Conservation (phyloP, 2,329 filamentous ascomycete genomes). For the Colletotrichum caudatum region DNA sequence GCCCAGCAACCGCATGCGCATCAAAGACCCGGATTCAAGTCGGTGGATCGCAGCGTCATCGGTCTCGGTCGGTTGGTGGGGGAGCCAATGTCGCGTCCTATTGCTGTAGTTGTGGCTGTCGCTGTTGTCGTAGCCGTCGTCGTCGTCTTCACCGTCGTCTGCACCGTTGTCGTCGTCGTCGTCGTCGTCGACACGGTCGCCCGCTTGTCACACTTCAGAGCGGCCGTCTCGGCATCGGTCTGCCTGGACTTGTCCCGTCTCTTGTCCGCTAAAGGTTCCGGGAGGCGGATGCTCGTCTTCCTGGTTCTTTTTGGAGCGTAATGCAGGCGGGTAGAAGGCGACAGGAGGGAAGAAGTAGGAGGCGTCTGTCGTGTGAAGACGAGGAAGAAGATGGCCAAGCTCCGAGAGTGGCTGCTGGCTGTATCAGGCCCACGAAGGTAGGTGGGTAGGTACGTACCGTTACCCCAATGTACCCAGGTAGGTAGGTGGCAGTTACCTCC, state of each 20-base stretch:
- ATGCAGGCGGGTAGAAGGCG: not conserved
- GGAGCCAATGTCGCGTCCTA: slow-evolving; percentile 3
- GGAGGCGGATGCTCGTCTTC: not conserved
- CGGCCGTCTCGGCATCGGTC: slow-evolving; percentile 6
- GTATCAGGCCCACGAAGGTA: not conserved
- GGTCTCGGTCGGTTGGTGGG: slow-evolving; percentile 19
- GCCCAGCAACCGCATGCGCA: slow-evolving; percentile 23
- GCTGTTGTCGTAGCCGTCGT: not conserved
- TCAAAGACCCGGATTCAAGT: slow-evolving; percentile 10
- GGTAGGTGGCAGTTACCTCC: not conserved
- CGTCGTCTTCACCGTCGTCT: not conserved
- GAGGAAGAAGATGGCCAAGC: not conserved
- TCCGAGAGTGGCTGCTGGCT: not conserved
- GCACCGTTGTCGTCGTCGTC: not conserved
- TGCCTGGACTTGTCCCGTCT: not conserved
- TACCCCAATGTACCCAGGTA: not conserved
- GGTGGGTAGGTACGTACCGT: not conserved
- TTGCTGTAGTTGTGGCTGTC: not conserved
- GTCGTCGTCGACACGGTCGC: not conserved
- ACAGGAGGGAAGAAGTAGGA: not conserved
- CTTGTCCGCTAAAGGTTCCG: not conserved
- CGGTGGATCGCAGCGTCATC: slow-evolving; percentile 32
- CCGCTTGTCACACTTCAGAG: not conserved
- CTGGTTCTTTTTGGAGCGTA: not conserved
- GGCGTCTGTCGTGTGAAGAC: not conserved